Evolutionary conservation across 2,329 filamentous ascomycete genomes (phyloP).

Genomic region (Colletotrichum sp.): DNA sequence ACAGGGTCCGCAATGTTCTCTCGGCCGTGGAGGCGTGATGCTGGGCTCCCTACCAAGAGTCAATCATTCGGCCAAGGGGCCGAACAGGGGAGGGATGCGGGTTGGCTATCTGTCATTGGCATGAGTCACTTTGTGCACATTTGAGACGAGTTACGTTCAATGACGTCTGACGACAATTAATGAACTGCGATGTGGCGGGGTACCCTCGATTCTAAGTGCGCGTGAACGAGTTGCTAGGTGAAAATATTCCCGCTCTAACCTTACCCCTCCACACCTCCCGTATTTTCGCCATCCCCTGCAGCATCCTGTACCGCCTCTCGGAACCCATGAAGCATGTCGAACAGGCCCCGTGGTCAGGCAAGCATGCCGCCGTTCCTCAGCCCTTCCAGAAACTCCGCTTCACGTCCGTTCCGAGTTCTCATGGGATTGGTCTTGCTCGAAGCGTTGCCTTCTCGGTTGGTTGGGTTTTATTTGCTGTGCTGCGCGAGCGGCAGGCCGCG

Average conservation of each 20-base stretch:
- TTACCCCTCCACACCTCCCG: not conserved
- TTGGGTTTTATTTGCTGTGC: not conserved
- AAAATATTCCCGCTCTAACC: not conserved
- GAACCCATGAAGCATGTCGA: too few species aligned
- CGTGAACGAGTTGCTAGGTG: not conserved
- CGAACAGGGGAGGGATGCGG: not conserved
- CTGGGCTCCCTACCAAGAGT: not conserved
- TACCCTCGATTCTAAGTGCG: not conserved
- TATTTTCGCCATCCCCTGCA: not conserved
- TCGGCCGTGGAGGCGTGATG: not conserved
- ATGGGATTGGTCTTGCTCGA: not conserved
- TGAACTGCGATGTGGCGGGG: too few species aligned
- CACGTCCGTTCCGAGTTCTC: not conserved
- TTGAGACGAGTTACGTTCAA: not conserved
- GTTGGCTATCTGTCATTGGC: not conserved
- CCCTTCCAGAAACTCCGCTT: not conserved
- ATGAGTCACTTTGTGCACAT: not conserved
- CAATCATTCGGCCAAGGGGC: not conserved
- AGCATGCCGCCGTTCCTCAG: not conserved
- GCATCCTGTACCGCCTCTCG: too few species aligned
- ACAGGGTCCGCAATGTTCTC: not conserved
- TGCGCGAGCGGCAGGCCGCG: not conserved
- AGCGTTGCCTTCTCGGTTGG: not conserved
- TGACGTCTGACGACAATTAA: not conserved
- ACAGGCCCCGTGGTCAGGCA: too few species aligned